Base-by-base conservation (phyloP, 768 basidiomycete species). In the Austroboletus eburneus region DNA sequence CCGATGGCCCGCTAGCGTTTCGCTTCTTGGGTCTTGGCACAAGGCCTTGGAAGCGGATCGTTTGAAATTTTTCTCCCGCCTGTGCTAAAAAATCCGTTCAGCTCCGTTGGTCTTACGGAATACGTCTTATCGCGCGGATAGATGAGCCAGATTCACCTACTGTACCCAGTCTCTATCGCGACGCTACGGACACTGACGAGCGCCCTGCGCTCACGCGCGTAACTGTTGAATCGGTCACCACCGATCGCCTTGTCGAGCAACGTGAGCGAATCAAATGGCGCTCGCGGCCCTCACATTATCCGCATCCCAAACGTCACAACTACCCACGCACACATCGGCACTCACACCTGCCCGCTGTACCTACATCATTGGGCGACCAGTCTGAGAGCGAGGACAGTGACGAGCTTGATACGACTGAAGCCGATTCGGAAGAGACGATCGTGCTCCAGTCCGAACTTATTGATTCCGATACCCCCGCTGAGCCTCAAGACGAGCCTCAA, bases 41-140 rank as follows among this genome's bases (percentile, higher is more conserved):
- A 18, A 9, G 13, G 30, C 30, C 30, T 6, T 12, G 7, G 12
- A 27, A 5, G 27, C 27, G 12, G 5, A 27, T 12, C 27, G 27
- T 12, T 12, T 27, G 27, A 12, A 27, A 27, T 27, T 6, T 27
- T 12, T 27, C 12, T 27, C 7, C 12, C 7, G 27, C 27, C 7
- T 12, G 7, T 32, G 14, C 30, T 32, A 32, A 32, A 32, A 13
- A 5, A 41, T n/a, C 6, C 10, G 9, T 12, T 48, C 45, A 90
- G 90, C 68, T 96, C 24, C 85, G 94, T 14, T 97, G 95, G 88
- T 93, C 90, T 44, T 91, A 87, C 63, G 93, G 93, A 17, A 85
- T 96, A n/a, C 79, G 76, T 41, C 73, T 95, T 0, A 75, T 96
- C 8, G 77, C 88, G 0, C 79, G 78, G 46, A 85, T 30, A 2